Percentiles rank a stretch among this genome's conserved stretches.
Conservation (phyloP, 2,329 filamentous ascomycete species). For the Pseudogymnoascus sp. region DNA sequence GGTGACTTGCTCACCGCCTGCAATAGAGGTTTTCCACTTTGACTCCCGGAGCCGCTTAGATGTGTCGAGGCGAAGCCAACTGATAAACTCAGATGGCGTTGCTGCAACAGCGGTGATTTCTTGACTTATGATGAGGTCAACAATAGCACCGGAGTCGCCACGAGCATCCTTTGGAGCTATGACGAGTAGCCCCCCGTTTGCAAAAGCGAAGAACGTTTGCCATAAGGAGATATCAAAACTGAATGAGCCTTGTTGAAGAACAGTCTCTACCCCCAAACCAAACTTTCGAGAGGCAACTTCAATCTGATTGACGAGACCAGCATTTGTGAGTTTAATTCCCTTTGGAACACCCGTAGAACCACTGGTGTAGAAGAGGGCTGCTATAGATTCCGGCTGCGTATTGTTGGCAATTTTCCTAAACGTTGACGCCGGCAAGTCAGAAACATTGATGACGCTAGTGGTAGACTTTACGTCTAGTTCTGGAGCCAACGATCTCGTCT, state of each 20-base stretch:
- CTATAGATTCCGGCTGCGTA: not conserved
- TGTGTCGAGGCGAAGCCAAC: not conserved
- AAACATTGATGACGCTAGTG: not conserved
- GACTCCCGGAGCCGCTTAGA: not conserved
- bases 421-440: not conserved
- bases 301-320: constrained; percentile 20
- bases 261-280: not conserved
- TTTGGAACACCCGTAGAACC: constrained; percentile 16
- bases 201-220: not conserved
- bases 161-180: not conserved
- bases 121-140: not conserved
- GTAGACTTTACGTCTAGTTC: not conserved
- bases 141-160: not conserved
- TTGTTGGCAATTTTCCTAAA: not conserved
- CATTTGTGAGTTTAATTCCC: constrained; percentile 23
- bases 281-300: constrained; percentile 12
- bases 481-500: constrained; percentile 14
- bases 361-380: constrained; percentile 13
- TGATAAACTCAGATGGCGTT: not conserved
- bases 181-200: not conserved
- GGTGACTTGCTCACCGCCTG: not conserved
- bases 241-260: not conserved
- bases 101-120: not conserved
- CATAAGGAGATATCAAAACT: not conserved
- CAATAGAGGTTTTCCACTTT: not conserved